Evolutionary conservation across 371 early-diverging fungal genomes (phyloP).

Genomic region (Mucor circinelloides): DNA sequence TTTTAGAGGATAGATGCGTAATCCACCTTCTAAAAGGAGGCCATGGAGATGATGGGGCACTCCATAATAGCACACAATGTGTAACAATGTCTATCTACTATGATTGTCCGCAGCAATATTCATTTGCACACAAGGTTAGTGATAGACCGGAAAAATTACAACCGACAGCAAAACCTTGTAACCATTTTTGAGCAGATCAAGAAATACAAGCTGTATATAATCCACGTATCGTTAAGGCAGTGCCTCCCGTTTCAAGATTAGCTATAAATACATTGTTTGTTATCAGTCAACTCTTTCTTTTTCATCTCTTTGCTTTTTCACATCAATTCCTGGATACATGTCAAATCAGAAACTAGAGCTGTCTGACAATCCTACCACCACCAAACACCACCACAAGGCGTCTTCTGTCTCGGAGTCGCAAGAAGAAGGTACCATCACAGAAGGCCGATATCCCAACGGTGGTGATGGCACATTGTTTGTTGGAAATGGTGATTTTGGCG

Average conservation of each 20-base stretch:
- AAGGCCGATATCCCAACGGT: neutral
- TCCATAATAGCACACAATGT: neutral
- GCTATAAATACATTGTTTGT: neutral
- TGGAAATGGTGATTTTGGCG: conserved; percentile 13
- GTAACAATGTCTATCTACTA: neutral
- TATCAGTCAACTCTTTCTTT: neutral
- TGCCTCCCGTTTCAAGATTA: neutral
- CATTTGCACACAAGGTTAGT: neutral
- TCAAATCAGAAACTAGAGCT: neutral
- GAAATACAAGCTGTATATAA: neutral
- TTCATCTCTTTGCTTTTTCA: neutral
- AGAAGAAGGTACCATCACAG: conserved; percentile 7
- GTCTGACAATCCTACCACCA: neutral
- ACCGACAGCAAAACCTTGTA: neutral
- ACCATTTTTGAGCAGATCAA: neutral
- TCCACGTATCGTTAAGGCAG: neutral
- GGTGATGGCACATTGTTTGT: neutral
- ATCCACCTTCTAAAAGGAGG: neutral
- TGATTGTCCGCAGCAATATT: neutral
- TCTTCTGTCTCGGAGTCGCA: neutral
- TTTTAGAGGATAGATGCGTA: neutral
- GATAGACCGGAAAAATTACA: neutral
- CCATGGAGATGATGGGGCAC: neutral
- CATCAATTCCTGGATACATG: neutral
- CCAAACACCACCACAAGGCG: neutral